phyloP scores from a whole-genome alignment of 1,284 basidiomycete species.

The Ceratobasidium sp. region DNA sequence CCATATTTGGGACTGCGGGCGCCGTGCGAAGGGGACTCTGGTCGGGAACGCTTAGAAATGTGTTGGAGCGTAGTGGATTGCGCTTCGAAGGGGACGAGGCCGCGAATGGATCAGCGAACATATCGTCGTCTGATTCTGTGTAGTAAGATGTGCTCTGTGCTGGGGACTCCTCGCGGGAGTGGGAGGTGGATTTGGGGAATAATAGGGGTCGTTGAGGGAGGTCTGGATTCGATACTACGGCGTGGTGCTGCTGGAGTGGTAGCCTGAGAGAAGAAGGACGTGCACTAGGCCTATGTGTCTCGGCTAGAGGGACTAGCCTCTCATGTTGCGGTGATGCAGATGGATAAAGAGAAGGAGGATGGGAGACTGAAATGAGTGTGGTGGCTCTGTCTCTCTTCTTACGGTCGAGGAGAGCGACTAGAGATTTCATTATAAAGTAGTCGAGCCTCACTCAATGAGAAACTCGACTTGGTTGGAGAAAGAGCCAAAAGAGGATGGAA shows the following conservation, averaged over 20 bases:
- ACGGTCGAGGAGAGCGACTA: conserved; percentile 37
- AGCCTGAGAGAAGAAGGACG: not conserved
- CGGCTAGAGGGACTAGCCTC: not conserved
- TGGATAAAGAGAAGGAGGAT: not conserved
- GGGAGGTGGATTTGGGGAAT: not conserved
- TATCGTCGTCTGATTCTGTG: conserved; percentile 32
- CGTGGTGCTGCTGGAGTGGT: not conserved
- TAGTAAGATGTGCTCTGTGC: conserved; percentile 32
- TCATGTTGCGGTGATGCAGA: not conserved
- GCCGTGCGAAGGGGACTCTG: not conserved
- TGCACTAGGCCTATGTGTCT: not conserved
- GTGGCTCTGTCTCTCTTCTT: conserved; percentile 29
- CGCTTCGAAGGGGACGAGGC: conserved; percentile 8
- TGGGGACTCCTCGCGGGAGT: conserved; percentile 9
- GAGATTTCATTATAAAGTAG: conserved; percentile 38
- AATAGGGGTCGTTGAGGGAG: conserved; percentile 1
- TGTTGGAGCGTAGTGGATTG: not conserved
- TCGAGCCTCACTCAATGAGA: conserved; percentile 35
- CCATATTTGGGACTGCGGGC: not conserved
- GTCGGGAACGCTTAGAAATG: not conserved
- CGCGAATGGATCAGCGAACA: conserved; percentile 39
- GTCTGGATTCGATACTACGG: conserved; percentile 7
- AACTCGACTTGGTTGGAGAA: conserved; percentile 18
- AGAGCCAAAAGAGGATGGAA: not conserved
- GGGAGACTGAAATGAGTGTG: conserved; percentile 32